These are phyloP conservation scores for Backusella sp. DNA, from an alignment of 192 early-diverging fungal species.

Conservation along the genomic window DNA sequence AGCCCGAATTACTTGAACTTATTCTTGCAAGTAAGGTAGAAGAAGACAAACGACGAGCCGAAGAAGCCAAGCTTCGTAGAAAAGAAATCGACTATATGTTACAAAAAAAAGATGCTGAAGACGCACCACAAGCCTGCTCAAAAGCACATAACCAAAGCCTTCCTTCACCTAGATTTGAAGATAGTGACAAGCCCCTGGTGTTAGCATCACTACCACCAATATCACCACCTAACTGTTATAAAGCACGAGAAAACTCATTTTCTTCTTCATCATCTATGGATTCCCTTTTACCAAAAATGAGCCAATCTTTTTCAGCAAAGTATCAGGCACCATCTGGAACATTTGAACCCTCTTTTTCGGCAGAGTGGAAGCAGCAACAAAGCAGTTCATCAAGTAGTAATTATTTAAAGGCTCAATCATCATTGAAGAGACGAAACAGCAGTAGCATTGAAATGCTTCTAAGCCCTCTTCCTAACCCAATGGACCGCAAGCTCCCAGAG, in stretches of 20 bases:
- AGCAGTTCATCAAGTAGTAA: neutral
- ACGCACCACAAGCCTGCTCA: neutral
- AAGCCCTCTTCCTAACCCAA: neutral
- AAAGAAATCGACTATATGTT: conserved; percentile 49
- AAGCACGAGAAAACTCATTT: neutral
- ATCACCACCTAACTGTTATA: neutral
- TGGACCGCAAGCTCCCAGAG: neutral
- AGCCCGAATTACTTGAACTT: conserved; percentile 53
- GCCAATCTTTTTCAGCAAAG: neutral
- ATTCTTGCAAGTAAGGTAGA: conserved; percentile 58
- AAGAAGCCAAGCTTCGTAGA: conserved; percentile 54
- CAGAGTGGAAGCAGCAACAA: neutral
- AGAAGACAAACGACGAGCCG: conserved; percentile 54
- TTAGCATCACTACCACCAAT: neutral
- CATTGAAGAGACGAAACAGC: neutral
- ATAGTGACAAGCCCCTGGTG: neutral
- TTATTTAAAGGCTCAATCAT: neutral
- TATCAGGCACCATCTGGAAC: neutral
- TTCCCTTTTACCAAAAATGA: neutral
- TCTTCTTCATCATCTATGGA: neutral
- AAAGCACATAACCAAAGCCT: neutral
- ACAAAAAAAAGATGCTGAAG: conserved; percentile 12
- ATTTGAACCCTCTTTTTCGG: neutral
- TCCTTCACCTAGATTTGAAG: conserved; percentile 6
- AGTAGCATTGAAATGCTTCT: conserved; percentile 18